Evolutionary conservation across 1,284 basidiomycete genomes (phyloP), one percentile per base, ranked within the genome.

Genomic region (Phellinidium pouzarii): DNA sequence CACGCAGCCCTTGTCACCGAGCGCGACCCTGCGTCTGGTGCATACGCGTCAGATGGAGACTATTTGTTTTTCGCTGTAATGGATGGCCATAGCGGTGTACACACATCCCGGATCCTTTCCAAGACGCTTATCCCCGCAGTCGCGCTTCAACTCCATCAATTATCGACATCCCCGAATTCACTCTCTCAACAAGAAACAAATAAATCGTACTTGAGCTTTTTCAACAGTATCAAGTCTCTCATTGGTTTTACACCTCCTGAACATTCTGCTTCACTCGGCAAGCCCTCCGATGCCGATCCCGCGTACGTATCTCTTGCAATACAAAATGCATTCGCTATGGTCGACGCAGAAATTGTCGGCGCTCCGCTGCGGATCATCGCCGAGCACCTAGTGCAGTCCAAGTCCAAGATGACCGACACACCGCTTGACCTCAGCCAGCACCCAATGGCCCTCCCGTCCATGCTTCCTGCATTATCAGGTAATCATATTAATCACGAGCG

Each of bases 61-160:
- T 77, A 87, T 58, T 72, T 91, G 46, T 87, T 95, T 67, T 93
- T 91, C 61, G 75, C 89, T 1, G 84, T 96, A 25, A 87, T 94
- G 80, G 96, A 99, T 64, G 96, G 96, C 1, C 96, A 99, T 65
- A 77, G 82, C 1, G 96, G 93, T 1, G 76, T 64, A 58, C 79
- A 91, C 53, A 99, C 96, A 1, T 93, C 91, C 3, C 79, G 82
- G 53, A 75, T 97, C 26, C 82, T 99, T 27, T 85, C 88, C 1
- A 84, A 86, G 50, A 79, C 88, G 37, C 80, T 99, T 55, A 90
- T 98, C 57, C 90, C 91, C 29, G 87, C 90, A 9, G 84, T 97
- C 46, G 82, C 85, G 0, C 73, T 92, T 45, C 87, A 95, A 62
- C 78, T 99, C 25, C 73, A 76, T 3, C 65, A 71, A 20, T 70